phyloP scores from a whole-genome alignment of 2,329 filamentous ascomycete species.

The Raffaelea albimanens region DNA sequence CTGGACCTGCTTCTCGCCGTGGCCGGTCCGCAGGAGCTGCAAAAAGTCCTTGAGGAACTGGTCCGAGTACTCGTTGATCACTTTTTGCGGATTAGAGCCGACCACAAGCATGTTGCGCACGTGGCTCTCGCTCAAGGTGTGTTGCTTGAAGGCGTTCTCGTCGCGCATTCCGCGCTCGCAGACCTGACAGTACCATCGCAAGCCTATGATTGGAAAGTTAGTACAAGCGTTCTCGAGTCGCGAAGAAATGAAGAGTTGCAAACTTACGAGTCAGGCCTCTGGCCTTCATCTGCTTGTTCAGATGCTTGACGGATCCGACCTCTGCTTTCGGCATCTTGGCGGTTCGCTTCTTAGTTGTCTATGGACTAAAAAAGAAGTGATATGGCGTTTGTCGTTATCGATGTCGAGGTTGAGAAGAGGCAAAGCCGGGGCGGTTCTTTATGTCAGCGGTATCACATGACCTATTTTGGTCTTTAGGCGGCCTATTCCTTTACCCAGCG shows the following conservation, averaged over 20 bases:
- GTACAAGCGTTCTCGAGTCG: background rate
- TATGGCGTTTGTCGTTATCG: too few species aligned
- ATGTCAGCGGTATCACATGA: too few species aligned
- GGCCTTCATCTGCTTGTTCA: slow-evolving; percentile 84
- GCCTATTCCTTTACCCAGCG: too few species aligned
- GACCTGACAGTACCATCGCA: slow-evolving; percentile 85
- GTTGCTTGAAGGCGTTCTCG: slow-evolving; percentile 87
- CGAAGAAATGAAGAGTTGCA: background rate
- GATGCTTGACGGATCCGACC: slow-evolving; percentile 80
- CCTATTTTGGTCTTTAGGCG: too few species aligned
- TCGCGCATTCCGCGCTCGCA: slow-evolving; percentile 68
- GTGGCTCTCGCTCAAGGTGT: slow-evolving; percentile 75
- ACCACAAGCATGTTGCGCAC: slow-evolving; percentile 84
- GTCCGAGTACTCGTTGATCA: slow-evolving; percentile 70
- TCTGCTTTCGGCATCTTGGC: slow-evolving; percentile 82
- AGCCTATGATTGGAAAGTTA: slow-evolving; percentile 41
- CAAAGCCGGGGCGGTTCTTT: too few species aligned
- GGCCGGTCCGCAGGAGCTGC: slow-evolving; percentile 65
- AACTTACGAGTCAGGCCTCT: slow-evolving; percentile 40
- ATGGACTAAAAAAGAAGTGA: too few species aligned
- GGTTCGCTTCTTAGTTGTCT: background rate
- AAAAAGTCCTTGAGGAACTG: slow-evolving; percentile 77
- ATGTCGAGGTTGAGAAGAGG: too few species aligned
- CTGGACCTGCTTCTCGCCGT: slow-evolving; percentile 83
- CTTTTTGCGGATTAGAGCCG: slow-evolving; percentile 77